phyloP scores from a whole-genome alignment of 2,329 filamentous ascomycete species.

The Metarhizium humberi region DNA sequence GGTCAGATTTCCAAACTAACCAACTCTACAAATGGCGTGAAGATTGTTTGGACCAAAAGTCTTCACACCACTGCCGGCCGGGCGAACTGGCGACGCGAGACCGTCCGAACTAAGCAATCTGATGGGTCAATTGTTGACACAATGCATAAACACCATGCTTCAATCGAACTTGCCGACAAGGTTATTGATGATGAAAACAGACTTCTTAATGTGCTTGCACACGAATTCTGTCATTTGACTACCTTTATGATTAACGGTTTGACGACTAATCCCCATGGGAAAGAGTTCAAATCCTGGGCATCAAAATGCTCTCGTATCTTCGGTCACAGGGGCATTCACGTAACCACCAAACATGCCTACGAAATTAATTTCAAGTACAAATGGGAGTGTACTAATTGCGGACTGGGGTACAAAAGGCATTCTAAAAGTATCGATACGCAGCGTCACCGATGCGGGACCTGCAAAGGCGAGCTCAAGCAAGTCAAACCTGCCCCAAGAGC shows the following conservation, averaged over 20 bases:
- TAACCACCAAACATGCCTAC: constrained; percentile 87
- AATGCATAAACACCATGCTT: constrained; percentile 51
- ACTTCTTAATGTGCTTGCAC: constrained; percentile 83
- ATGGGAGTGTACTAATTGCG: constrained; percentile 69
- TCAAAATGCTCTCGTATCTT: constrained; percentile 46
- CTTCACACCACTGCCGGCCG: constrained; percentile 71
- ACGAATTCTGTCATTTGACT: constrained; percentile 91
- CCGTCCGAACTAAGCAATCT: constrained; percentile 25
- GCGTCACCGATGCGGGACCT: constrained; percentile 68
- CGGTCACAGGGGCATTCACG: constrained; percentile 53
- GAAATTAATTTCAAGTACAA: constrained; percentile 87
- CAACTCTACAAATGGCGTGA: constrained; percentile 57
- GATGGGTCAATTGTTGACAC: constrained; percentile 17
- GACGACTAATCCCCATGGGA: constrained; percentile 70
- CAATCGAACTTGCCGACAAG: constrained; percentile 82
- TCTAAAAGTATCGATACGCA: constrained; percentile 71
- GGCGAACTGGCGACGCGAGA: constrained; percentile 62
- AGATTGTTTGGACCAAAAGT: constrained; percentile 66
- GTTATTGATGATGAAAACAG: constrained; percentile 71
- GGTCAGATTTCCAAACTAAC: constrained; percentile 51
- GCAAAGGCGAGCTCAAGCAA: constrained; percentile 62
- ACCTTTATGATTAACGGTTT: constrained; percentile 81
- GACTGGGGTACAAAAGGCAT: constrained; percentile 69
- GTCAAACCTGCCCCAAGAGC: constrained; percentile 60
- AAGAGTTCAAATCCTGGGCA: constrained; percentile 73